Evolutionary conservation across 306 rosid genomes (phyloP).

Genomic region (Sindora glabra): DNA sequence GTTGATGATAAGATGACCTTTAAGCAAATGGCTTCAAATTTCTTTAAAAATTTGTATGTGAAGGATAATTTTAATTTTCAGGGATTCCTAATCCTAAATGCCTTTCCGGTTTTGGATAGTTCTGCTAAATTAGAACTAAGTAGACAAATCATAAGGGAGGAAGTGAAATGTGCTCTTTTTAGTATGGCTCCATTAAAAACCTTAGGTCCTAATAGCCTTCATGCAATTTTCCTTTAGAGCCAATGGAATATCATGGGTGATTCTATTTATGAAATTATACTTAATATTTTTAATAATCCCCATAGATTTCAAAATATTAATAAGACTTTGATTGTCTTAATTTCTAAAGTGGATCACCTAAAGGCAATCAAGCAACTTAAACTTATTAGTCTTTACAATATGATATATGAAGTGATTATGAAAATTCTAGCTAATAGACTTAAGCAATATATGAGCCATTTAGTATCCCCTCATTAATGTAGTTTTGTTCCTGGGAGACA

Average conservation of each 20-base stretch:
- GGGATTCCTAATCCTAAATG: too few species aligned
- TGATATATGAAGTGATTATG: not conserved
- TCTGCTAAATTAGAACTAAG: too few species aligned
- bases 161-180: too few species aligned
- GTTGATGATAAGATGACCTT: not conserved
- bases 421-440: not conserved
- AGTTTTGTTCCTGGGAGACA: too few species aligned
- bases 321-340: not conserved
- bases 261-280: not conserved
- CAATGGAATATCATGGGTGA: not conserved
- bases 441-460: not conserved
- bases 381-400: not conserved
- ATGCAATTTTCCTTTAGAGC: not conserved
- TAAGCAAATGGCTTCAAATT: not conserved
- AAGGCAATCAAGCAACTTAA: too few species aligned
- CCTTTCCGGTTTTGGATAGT: too few species aligned
- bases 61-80: too few species aligned
- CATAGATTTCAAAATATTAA: too few species aligned
- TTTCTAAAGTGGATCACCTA: not conserved
- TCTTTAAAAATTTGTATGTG: too few species aligned
- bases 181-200: not conserved
- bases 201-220: not conserved
- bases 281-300: not conserved
- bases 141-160: too few species aligned
- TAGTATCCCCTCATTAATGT: too few species aligned